Percentiles rank a stretch among this genome's conserved stretches.
These are phyloP conservation scores for Scheffersomyces quercinus DNA, from an alignment of 1,139 yeast species.

Conservation along the genomic window DNA sequence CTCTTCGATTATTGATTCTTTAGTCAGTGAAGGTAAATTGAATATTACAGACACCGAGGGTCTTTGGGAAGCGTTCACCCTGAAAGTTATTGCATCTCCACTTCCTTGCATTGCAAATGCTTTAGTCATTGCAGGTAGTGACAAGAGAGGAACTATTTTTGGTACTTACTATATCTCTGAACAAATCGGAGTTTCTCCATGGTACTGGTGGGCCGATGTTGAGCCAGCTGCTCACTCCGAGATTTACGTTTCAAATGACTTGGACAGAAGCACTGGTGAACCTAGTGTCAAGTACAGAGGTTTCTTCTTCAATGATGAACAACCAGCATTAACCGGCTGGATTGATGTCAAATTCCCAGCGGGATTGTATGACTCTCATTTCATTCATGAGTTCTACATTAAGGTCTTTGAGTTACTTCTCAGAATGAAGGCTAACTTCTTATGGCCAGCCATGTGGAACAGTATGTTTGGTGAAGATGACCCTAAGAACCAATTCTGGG, in stretches of 20 bases:
- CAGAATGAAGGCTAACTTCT: slow-evolving; percentile 15
- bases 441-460: slow-evolving; percentile 21
- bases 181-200: slow-evolving; percentile 13
- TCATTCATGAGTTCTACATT: slow-evolving; percentile 16
- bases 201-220: slow-evolving; percentile 12
- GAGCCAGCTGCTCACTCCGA: background rate
- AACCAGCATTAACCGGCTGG: slow-evolving; percentile 17
- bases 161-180: background rate
- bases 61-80: slow-evolving; percentile 16
- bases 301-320: slow-evolving; percentile 17
- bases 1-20: slow-evolving; percentile 10
- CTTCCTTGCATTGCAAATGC: background rate
- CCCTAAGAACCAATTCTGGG: slow-evolving; percentile 15
- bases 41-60: slow-evolving; percentile 13
- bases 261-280: slow-evolving; percentile 11
- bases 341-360: slow-evolving; percentile 9
- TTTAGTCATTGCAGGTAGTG: background rate
- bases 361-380: slow-evolving; percentile 13
- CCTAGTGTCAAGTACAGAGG: slow-evolving; percentile 18
- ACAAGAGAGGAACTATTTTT: background rate
- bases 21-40: slow-evolving; percentile 7
- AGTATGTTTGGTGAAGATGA: slow-evolving; percentile 19
- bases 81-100: background rate
- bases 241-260: slow-evolving; percentile 9
- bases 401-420: slow-evolving; percentile 14